Conservation (phyloP, 2,329 filamentous ascomycete genomes). For the Hypoxylon sp. region DNA sequence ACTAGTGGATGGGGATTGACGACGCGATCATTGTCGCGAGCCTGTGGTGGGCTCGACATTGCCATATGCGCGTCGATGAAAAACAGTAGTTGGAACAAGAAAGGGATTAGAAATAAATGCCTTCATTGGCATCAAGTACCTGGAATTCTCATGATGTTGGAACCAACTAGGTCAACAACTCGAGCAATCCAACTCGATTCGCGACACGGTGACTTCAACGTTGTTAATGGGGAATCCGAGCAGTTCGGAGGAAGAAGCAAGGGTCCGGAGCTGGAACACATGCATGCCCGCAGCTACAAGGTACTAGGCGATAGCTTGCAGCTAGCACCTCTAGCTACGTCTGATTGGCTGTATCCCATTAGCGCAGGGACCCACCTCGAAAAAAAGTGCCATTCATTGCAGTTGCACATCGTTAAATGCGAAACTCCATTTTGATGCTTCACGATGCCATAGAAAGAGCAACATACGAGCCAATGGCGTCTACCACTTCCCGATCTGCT, state of each 20-base stretch:
- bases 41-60: constrained; percentile 37
- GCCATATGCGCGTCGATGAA: background rate
- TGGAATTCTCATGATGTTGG: constrained; percentile 12
- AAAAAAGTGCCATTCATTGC: constrained; percentile 34
- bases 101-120: constrained; percentile 2
- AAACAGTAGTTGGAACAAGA: background rate
- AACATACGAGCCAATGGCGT: constrained; percentile 50
- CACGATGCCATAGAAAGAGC: constrained; percentile 31
- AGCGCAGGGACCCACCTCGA: constrained; percentile 28
- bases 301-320: background rate
- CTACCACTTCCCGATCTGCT: constrained; percentile 52
- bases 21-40: constrained; percentile 30
- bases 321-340: background rate
- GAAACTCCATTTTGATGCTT: constrained; percentile 16
- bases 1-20: constrained; percentile 51
- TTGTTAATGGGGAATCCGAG: constrained; percentile 25
- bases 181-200: background rate
- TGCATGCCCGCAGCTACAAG: background rate
- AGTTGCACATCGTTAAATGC: constrained; percentile 11
- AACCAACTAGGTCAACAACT: background rate
- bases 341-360: constrained; percentile 29
- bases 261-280: background rate
- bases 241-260: background rate
- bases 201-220: constrained; percentile 14
- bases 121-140: constrained; percentile 23